phyloP scores from a whole-genome alignment of 176 grass and related monocot genomes.

The Phoenix dactylifera region DNA sequence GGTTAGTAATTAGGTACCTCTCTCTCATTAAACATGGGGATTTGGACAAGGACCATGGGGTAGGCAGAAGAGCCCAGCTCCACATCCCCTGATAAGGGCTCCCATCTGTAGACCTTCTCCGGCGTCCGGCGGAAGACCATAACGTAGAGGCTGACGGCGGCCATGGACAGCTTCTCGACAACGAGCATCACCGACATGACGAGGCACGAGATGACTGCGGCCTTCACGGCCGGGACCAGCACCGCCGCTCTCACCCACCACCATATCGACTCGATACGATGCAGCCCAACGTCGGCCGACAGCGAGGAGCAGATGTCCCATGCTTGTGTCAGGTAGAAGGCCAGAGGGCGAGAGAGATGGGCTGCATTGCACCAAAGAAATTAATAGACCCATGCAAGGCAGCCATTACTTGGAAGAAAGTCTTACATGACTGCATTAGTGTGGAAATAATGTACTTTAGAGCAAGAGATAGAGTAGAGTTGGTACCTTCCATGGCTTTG shows the following conservation, averaged over 20 bases:
- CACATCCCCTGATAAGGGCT: slow-evolving; percentile 22
- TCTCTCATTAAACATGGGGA: slow-evolving; percentile 17
- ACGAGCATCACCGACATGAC: slow-evolving; percentile 75
- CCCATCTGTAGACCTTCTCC: slow-evolving; percentile 54
- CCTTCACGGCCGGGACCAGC: slow-evolving; percentile 36
- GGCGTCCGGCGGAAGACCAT: slow-evolving; percentile 26
- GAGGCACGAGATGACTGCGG: slow-evolving; percentile 57
- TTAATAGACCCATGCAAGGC: too few species aligned
- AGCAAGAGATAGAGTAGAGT: too few species aligned
- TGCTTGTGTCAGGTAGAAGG: background rate
- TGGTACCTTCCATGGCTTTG: too few species aligned
- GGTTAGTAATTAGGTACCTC: too few species aligned
- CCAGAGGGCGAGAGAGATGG: background rate
- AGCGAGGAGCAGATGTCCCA: background rate
- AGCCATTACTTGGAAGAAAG: too few species aligned
- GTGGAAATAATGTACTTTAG: too few species aligned
- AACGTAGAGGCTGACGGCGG: slow-evolving; percentile 43
- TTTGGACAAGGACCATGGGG: slow-evolving; percentile 91
- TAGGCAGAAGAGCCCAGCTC: slow-evolving; percentile 26
- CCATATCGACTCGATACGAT: slow-evolving; percentile 12
- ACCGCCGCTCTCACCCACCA: slow-evolving; percentile 24
- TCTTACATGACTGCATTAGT: too few species aligned
- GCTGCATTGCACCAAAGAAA: background rate
- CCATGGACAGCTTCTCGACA: slow-evolving; percentile 68
- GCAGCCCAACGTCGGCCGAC: background rate